Evolutionary conservation across 2,329 filamentous ascomycete genomes (phyloP), one percentile per base, ranked within the genome.

Genomic region (Neoscytalidium dimidiatum): DNA sequence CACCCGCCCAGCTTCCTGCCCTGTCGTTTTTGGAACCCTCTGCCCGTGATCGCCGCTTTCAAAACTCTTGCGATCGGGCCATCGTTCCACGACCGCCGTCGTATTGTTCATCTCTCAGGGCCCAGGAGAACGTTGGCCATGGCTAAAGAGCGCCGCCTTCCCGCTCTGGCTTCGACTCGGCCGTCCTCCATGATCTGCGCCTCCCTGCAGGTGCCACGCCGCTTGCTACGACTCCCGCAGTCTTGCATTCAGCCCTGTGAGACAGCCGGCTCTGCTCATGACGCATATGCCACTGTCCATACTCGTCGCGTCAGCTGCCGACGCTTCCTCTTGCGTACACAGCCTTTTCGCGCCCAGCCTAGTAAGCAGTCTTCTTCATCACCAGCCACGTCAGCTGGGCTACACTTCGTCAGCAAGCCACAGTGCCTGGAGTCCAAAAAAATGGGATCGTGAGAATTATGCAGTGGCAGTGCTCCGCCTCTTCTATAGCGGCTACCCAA

Each of bases 171-270:
- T 7, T 28, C 49, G 28, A 5, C n/a, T 31, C 51, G 19, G 51
- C 35, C 52, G 29, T 11, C 35, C 19, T 19, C 23, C 35, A 31
- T 31, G 38, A 60, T 60, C 56, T 60, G 56, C 56, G 14, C 17
- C 41, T 60, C 38, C 56, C 56, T 60, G 56, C 26, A 21, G 35
- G 14, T 29, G 38, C 38, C 38, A 31, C 38, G 53, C 53, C 53
- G 53, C 56, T 60, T 60, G 28, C 56, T 31, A 46, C 41, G 56
- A 60, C 56, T n/a, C 41, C 56, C 28, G 41, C 38, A 9, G 38
- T 60, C 56, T 33, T 60, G 56, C 56, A 26, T 17, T 60, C 56
- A 60, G 56, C 56, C 56, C 41, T 60, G 56, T 60, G 56, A 60
- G 56, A 60, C 56, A 19, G 4, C 38, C 4, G 17, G 4, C 14